These are phyloP conservation scores for Syzygium aqueum DNA, from an alignment of 345 rosid genomes.

Conservation along the genomic window DNA sequence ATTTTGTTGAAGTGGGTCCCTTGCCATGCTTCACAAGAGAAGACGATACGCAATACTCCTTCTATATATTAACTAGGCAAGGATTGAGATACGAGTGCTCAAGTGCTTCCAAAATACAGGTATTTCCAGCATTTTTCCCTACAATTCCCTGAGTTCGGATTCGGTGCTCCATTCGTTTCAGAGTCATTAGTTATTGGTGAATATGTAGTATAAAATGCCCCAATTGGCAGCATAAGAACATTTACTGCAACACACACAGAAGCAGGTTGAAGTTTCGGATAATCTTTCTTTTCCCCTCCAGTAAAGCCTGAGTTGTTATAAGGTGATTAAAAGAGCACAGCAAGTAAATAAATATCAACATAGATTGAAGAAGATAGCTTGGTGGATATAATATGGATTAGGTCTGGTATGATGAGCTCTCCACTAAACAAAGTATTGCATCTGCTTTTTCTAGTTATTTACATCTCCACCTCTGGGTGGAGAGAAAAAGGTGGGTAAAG, in stretches of 20 bases:
- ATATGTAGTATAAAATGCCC: background rate
- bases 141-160: background rate
- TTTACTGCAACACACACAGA: background rate
- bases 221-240: background rate
- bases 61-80: conserved; percentile 63
- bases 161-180: background rate
- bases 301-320: background rate
- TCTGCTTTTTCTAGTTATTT: background rate
- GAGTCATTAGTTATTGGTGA: background rate
- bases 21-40: conserved; percentile 63
- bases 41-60: conserved; percentile 42
- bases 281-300: background rate
- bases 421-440: background rate
- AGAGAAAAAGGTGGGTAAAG: background rate
- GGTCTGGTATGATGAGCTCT: background rate
- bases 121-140: background rate
- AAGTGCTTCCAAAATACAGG: conserved; percentile 67
- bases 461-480: background rate
- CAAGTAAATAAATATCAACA: background rate
- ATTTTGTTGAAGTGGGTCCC: conserved; percentile 66
- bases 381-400: background rate
- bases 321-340: background rate
- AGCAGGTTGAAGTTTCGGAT: background rate
- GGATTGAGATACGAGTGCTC: conserved; percentile 87
- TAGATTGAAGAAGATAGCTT: background rate